Conservation (phyloP, 2,329 filamentous ascomycete genomes). For the Diplodia mutila region DNA sequence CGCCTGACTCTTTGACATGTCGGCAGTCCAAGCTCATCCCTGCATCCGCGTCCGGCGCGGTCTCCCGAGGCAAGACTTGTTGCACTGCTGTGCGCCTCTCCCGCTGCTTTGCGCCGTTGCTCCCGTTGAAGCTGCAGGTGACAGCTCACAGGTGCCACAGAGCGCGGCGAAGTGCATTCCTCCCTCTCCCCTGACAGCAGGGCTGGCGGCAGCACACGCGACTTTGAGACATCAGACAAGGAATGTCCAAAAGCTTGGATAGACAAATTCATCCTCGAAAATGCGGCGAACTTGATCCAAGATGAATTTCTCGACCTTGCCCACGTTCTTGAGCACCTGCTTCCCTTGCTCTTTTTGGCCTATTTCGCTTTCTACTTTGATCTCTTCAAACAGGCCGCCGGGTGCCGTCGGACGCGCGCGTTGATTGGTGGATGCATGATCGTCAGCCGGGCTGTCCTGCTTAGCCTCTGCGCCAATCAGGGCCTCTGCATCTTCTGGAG, state of each 20-base stretch:
- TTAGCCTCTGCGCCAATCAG: conserved; percentile 51
- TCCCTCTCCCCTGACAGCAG: conserved; percentile 24
- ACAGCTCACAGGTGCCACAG: conserved; percentile 25
- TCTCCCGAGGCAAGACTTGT: conserved; percentile 21
- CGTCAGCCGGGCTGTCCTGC: conserved; percentile 30
- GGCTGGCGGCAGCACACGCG: conserved; percentile 25
- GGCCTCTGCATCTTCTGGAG: conserved; percentile 84
- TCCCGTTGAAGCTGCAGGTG: conserved; percentile 25
- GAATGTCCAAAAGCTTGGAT: conserved; percentile 98
- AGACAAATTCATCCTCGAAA: conserved; percentile 98
- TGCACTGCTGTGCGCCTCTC: conserved; percentile 27
- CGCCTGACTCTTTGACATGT: conserved; percentile 24
- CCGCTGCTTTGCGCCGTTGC: conserved; percentile 23
- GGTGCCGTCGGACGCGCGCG: conserved; percentile 50
- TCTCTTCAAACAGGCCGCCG: conserved; percentile 85
- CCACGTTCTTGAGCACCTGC: conserved; percentile 96
- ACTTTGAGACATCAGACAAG: conserved; percentile 62
- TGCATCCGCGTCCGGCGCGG: conserved; percentile 25
- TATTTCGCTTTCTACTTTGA: conserved; percentile 96
- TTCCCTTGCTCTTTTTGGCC: conserved; percentile 88
- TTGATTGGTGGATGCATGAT: conserved; percentile 29
- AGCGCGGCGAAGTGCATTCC: conserved; percentile 22
- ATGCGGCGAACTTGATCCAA: conserved; percentile 95
- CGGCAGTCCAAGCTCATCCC: conserved; percentile 23
- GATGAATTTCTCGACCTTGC: conserved; percentile 97